Percentiles rank a stretch among this genome's conserved stretches.
phyloP scores from a whole-genome alignment of 768 basidiomycete genomes.

The Panaeolus cyanescens region DNA sequence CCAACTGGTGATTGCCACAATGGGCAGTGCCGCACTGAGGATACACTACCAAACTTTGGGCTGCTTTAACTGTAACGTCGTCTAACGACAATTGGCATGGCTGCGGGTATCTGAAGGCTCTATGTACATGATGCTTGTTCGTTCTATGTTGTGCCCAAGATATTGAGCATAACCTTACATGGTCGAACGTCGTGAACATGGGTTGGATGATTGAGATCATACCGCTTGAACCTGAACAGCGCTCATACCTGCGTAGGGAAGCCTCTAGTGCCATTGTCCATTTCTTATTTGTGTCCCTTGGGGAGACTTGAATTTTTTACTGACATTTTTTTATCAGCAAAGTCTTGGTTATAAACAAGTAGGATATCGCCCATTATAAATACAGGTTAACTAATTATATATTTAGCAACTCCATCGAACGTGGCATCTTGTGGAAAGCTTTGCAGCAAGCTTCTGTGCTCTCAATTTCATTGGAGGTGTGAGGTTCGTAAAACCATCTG shows the following conservation, averaged over 20 bases:
- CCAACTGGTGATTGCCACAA: constrained; percentile 43
- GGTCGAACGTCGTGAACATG: neutral
- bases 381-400: constrained; percentile 4
- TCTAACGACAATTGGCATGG: constrained; percentile 72
- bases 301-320: constrained; percentile 40
- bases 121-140: constrained; percentile 19
- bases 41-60: constrained; percentile 29
- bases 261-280: constrained; percentile 70
- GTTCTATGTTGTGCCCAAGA: constrained; percentile 19
- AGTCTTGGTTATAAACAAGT: constrained; percentile 83
- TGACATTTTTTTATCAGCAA: constrained; percentile 59
- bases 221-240: constrained; percentile 98
- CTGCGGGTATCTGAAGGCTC: constrained; percentile 84
- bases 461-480: constrained; percentile 90
- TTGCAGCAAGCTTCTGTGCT: constrained; percentile 87
- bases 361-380: constrained; percentile 18
- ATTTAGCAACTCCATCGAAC: constrained; percentile 80
- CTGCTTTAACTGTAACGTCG: constrained; percentile 71
- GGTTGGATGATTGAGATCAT: constrained; percentile 83
- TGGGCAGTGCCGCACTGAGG: constrained; percentile 31
- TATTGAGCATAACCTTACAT: constrained; percentile 3
- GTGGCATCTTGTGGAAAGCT: constrained; percentile 83
- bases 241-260: constrained; percentile 99
- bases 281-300: constrained; percentile 38
- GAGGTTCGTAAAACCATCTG: constrained; percentile 43